phyloP scores from a whole-genome alignment of 2,329 filamentous ascomycete species.

The Pleomassaria siparia region DNA sequence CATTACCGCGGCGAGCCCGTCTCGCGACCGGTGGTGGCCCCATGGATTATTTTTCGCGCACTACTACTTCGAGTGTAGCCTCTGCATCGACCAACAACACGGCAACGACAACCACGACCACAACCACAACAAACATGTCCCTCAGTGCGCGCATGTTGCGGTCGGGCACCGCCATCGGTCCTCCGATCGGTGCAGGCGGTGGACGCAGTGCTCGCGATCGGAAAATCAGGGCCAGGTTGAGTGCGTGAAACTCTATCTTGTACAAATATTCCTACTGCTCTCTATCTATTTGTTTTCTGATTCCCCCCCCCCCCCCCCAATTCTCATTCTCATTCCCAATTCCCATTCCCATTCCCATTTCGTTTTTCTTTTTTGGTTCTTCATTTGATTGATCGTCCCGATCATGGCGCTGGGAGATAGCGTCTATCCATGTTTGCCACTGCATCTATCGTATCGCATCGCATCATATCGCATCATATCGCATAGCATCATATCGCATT shows the following conservation, averaged over 20 bases:
- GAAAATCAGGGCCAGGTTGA: conserved; percentile 29
- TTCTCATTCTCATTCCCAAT: no score
- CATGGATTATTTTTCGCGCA: conserved; percentile 4
- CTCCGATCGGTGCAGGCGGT: conserved; percentile 13
- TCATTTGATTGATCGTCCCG: no score
- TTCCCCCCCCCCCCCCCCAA: no score
- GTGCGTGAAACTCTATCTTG: neutral
- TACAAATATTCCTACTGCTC: no score
- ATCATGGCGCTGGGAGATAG: no score
- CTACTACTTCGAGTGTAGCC: conserved; percentile 12
- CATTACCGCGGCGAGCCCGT: conserved; percentile 10
- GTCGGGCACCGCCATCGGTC: neutral
- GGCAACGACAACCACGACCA: conserved; percentile 14
- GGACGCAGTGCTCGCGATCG: conserved; percentile 30
- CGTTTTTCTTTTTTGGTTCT: no score
- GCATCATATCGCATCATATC: no score
- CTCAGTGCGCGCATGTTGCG: neutral
- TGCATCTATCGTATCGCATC: no score
- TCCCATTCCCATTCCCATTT: no score
- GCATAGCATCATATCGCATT: no score
- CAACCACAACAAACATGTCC: neutral
- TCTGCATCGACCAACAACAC: conserved; percentile 18
- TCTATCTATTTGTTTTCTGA: no score
- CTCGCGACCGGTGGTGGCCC: conserved; percentile 12
- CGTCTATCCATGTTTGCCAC: no score